Percentiles rank a stretch among this genome's conserved stretches.
These are phyloP conservation scores for Candida endomychidarum DNA, from an alignment of 805 yeast genomes.

Conservation along the genomic window DNA sequence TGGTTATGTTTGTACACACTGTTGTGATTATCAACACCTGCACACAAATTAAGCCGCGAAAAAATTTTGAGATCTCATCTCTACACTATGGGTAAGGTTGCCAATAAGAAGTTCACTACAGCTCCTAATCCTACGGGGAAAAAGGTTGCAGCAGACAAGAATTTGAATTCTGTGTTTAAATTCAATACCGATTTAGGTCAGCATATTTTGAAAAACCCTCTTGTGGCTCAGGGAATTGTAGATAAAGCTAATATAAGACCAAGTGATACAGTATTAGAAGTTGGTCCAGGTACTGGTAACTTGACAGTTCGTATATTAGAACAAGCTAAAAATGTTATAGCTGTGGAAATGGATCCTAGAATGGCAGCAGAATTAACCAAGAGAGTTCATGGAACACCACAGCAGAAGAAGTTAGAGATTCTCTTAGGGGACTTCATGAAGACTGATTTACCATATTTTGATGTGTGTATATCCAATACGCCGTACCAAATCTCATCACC, in stretches of 20 bases:
- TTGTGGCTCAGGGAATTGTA: slow-evolving; percentile 97
- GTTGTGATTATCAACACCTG: no score
- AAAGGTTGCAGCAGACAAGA: slow-evolving; percentile 68
- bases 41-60: slow-evolving; percentile 7
- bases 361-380: slow-evolving; percentile 99
- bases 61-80: slow-evolving; percentile 8
- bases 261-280: slow-evolving; percentile 89
- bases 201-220: slow-evolving; percentile 93
- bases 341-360: slow-evolving; percentile 98
- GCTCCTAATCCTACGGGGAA: slow-evolving; percentile 49
- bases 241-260: slow-evolving; percentile 94
- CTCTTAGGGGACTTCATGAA: slow-evolving; percentile 95
- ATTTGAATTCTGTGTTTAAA: slow-evolving; percentile 82
- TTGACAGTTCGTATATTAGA: slow-evolving; percentile 90
- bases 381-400: slow-evolving; percentile 96
- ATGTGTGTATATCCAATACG: slow-evolving; percentile 93
- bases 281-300: slow-evolving; percentile 99
- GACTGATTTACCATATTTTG: slow-evolving; percentile 91
- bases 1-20: no score
- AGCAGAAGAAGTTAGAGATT: slow-evolving; percentile 86
- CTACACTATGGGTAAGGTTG: slow-evolving; percentile 56
- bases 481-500: slow-evolving; percentile 98
- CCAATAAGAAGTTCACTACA: slow-evolving; percentile 58
- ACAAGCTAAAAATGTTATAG: slow-evolving; percentile 90
- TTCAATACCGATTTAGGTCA: slow-evolving; percentile 97